A percentile compares a stretch with the other conserved stretches of the same genome.
phyloP scores from a whole-genome alignment of 805 yeast genomes.

The Metschnikowia picachoensis region DNA sequence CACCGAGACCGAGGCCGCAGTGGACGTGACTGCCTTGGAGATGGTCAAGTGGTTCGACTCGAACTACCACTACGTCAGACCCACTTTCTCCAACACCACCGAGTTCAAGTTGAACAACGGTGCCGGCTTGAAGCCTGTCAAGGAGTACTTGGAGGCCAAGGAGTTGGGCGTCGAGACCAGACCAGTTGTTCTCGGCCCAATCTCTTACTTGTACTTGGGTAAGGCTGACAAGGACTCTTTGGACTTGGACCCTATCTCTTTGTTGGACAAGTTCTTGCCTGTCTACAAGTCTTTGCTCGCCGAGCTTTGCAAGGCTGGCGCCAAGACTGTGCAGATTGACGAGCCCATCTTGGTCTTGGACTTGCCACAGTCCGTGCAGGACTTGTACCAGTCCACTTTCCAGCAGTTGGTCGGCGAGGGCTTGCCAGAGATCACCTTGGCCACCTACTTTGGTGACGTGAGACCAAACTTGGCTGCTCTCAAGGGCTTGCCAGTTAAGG shows the following conservation, averaged over 20 bases:
- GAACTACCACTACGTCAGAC: constrained; percentile 99
- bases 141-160: constrained; percentile 97
- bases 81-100: constrained; percentile 94
- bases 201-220: constrained; percentile 91
- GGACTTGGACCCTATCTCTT: constrained; percentile 88
- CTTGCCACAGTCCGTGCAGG: constrained; percentile 77
- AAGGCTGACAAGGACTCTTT: constrained; percentile 97
- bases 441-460: constrained; percentile 98
- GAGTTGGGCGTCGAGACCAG: constrained; percentile 93
- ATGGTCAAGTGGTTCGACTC: constrained; percentile 99
- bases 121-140: constrained; percentile 89
- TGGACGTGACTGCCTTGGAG: constrained; percentile 97
- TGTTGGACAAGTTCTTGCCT: constrained; percentile 86
- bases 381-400: constrained; percentile 86
- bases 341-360: constrained; percentile 97
- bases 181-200: constrained; percentile 96
- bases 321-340: constrained; percentile 90
- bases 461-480: constrained; percentile 92
- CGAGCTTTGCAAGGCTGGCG: constrained; percentile 93
- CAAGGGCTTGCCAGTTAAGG: constrained; percentile 87
- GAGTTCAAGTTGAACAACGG: constrained; percentile 81
- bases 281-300: constrained; percentile 85
- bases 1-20: constrained; percentile 79
- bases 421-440: constrained; percentile 74
- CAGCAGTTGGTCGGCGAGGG: constrained; percentile 62